phyloP scores from a whole-genome alignment of 2,329 filamentous ascomycete genomes.

The Fusarium tupiense region DNA sequence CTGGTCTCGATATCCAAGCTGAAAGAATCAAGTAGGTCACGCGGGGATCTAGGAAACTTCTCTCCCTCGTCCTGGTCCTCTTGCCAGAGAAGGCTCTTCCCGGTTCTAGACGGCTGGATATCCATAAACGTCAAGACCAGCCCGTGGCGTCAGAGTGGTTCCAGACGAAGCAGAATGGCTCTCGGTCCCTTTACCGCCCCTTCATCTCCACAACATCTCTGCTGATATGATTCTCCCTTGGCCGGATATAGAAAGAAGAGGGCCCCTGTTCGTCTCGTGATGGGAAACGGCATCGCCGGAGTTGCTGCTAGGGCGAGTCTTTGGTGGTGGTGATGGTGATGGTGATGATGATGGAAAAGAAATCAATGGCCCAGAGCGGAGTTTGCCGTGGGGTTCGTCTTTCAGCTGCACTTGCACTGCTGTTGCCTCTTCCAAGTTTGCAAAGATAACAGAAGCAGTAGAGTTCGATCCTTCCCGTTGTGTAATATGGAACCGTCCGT shows the following conservation, averaged over 20 bases:
- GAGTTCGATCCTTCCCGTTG: slow-evolving; percentile 1
- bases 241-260: slow-evolving; percentile 22
- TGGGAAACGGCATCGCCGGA: not conserved
- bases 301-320: not conserved
- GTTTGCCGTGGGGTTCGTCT: not conserved
- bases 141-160: slow-evolving; percentile 12
- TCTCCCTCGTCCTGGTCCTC: not conserved
- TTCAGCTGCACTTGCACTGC: not conserved
- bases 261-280: not conserved
- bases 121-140: not conserved
- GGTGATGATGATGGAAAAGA: not conserved
- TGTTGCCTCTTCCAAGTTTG: not conserved
- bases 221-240: not conserved
- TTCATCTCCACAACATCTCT: slow-evolving; percentile 11
- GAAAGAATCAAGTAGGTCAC: not conserved
- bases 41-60: not conserved
- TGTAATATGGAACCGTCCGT: slow-evolving; percentile 6
- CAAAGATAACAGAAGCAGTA: not conserved
- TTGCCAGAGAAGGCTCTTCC: not conserved
- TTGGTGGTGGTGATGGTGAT: not conserved
- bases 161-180: not conserved
- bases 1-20: not conserved
- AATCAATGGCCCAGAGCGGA: not conserved
- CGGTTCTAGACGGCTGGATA: not conserved
- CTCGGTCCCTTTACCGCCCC: not conserved